Percentiles rank a stretch among this genome's conserved stretches.
Evolutionary conservation across 2,329 filamentous ascomycete genomes (phyloP).

Genomic region (Penicillium sp.): DNA sequence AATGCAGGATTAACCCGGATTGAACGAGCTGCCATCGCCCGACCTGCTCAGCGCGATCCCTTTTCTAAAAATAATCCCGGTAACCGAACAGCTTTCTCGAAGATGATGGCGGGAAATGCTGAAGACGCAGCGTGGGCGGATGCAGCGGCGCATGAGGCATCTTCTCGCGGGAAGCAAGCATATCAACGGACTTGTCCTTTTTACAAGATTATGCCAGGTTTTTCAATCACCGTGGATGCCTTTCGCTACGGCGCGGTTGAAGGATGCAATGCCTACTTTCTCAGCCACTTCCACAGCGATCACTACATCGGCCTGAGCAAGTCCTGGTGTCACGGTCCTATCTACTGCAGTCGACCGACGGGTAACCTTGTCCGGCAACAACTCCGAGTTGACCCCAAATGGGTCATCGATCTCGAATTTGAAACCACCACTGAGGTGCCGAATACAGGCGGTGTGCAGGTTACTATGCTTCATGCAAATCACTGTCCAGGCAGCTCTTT

Average conservation of each 20-base stretch:
- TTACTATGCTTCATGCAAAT: slow-evolving; percentile 95
- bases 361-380: slow-evolving; percentile 86
- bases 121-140: slow-evolving; percentile 89
- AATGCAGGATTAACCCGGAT: slow-evolving; percentile 54
- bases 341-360: slow-evolving; percentile 93
- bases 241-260: slow-evolving; percentile 93
- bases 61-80: slow-evolving; percentile 55
- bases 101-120: slow-evolving; percentile 87
- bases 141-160: slow-evolving; percentile 76
- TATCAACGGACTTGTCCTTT: slow-evolving; percentile 93
- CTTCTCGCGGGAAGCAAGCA: slow-evolving; percentile 79
- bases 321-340: slow-evolving; percentile 88
- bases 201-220: slow-evolving; percentile 95
- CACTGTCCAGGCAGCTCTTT: slow-evolving; percentile 95
- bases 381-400: slow-evolving; percentile 80
- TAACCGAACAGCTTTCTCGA: slow-evolving; percentile 76
- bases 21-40: slow-evolving; percentile 68
- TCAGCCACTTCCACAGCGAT: slow-evolving; percentile 97
- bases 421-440: slow-evolving; percentile 78
- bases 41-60: slow-evolving; percentile 79
- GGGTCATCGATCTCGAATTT: slow-evolving; percentile 82
- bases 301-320: slow-evolving; percentile 91
- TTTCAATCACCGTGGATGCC: slow-evolving; percentile 91
- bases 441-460: slow-evolving; percentile 75
- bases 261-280: slow-evolving; percentile 90